Percentiles rank a stretch among this genome's conserved stretches.
These are phyloP conservation scores for Biancaea sappan DNA, from an alignment of 306 rosid species.

Conservation along the genomic window DNA sequence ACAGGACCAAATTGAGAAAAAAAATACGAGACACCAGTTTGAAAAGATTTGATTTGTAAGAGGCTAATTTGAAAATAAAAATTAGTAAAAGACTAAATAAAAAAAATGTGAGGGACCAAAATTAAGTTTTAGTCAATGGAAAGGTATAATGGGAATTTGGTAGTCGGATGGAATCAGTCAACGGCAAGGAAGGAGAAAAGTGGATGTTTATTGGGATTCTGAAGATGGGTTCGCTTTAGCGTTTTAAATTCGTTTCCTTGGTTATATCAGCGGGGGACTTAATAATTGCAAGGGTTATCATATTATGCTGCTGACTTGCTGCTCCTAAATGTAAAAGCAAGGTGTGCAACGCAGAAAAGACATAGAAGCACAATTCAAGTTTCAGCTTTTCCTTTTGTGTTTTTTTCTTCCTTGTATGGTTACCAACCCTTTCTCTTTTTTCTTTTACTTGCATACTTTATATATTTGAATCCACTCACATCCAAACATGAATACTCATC, in stretches of 20 bases:
- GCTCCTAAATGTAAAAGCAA: slow-evolving; percentile 53
- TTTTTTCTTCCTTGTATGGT: slow-evolving; percentile 38
- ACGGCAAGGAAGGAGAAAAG: slow-evolving; percentile 57
- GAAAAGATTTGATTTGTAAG: no score
- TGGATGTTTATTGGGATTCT: slow-evolving; percentile 77
- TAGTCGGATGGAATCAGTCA: slow-evolving; percentile 60
- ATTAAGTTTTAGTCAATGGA: no score
- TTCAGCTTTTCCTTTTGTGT: slow-evolving; percentile 82
- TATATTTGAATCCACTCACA: no score
- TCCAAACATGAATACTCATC: no score
- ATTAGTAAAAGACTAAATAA: no score
- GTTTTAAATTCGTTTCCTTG: slow-evolving; percentile 37
- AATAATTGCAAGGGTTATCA: slow-evolving; percentile 76
- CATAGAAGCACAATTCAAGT: slow-evolving; percentile 78
- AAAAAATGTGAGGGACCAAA: no score
- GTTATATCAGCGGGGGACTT: slow-evolving; percentile 74
- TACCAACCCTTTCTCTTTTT: slow-evolving; percentile 56
- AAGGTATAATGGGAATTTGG: slow-evolving; percentile 28
- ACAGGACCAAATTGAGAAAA: no score
- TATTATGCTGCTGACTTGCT: slow-evolving; percentile 55
- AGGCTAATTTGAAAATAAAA: no score
- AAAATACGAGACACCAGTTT: no score
- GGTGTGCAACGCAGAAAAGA: slow-evolving; percentile 41
- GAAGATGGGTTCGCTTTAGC: slow-evolving; percentile 55
- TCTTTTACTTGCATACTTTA: no score